phyloP scores from a whole-genome alignment of 352 stramenopile genomes.

The Pythium brachiatum region DNA sequence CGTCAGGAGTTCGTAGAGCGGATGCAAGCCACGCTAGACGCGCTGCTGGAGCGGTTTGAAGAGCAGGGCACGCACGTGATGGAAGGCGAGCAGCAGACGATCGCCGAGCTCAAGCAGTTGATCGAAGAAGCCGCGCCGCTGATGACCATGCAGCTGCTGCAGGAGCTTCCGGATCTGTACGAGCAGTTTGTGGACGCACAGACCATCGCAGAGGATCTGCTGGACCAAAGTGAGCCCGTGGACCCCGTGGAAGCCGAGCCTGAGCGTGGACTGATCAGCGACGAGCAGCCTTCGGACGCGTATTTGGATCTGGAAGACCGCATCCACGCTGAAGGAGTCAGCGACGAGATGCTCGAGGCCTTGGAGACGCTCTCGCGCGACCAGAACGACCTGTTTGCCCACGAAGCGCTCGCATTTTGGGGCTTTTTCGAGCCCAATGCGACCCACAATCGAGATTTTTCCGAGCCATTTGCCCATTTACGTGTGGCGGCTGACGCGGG shows the following conservation, averaged over 20 bases:
- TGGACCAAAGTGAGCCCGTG: conserved; percentile 18
- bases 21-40: conserved; percentile 22
- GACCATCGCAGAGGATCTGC: conserved; percentile 26
- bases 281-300: conserved; percentile 36
- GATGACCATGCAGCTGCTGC: conserved; percentile 19
- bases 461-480: conserved; percentile 42
- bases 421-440: conserved; percentile 51
- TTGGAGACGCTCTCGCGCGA: conserved; percentile 31
- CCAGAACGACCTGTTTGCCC: conserved; percentile 41
- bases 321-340: conserved; percentile 45
- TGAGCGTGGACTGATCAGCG: conserved; percentile 6
- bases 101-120: conserved; percentile 27
- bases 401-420: conserved; percentile 58
- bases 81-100: conserved; percentile 20
- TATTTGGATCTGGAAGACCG: conserved; percentile 55
- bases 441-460: conserved; percentile 33
- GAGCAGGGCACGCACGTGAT: conserved; percentile 15
- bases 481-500: conserved; percentile 41
- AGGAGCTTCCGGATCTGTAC: conserved; percentile 24
- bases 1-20: conserved; percentile 22
- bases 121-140: conserved; percentile 23
- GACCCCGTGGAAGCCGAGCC: background rate
- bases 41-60: conserved; percentile 20
- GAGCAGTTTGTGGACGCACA: conserved; percentile 26
- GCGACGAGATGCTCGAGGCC: conserved; percentile 33